Evolutionary conservation across 352 stramenopile species (phyloP), one percentile per base, ranked within the genome.

Genomic region (Phytophthora meadii): DNA sequence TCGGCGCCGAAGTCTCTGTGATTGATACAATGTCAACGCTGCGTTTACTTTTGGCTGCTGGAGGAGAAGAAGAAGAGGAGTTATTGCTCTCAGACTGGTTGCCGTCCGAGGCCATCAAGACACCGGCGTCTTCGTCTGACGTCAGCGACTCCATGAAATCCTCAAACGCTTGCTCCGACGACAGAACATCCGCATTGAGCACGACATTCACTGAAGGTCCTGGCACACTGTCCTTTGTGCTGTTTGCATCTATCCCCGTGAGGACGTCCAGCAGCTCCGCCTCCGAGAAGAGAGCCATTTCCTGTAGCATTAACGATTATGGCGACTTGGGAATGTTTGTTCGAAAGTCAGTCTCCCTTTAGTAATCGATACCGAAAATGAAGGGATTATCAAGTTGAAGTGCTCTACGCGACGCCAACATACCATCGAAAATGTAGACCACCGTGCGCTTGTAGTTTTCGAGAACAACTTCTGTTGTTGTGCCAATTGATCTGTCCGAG

Each of bases 191-290:
- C 22, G 46, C 65, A 39, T 49, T 48, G 42, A 68, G 57, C 47
- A 60, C 57, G 25, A 61, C 63, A 8, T 63, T 39, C 14, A 67
- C 44, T 3, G 51, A 64, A n/a, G 61, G 50, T 4, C 48, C 54
- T 5, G 46, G n/a, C 0, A 7, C 9, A 3, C 3, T 10, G 4
- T 27, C 47, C 42, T 28, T 49, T 5, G 48, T 27, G 17, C 28
- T 50, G 17, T 27, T 44, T 24, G 60, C 59, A 36, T 76, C 63
- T 22, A 82, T 70, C 30, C 54, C 61, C 28, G 76, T 76, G 25
- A 87, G 73, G 47, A 76, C 68, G 44, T 83, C 70, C 39, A 83
- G 68, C 36, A 87, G 78, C 65, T 84, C 73, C 36, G 77, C 61
- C 49, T 82, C 75, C 34, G 75, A 77, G 72, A 84, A 86, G 34